Evolutionary conservation across 495 filamentous ascomycete genomes (phyloP), one percentile per base, ranked within the genome.

Genomic region (Immersiella caudata): DNA sequence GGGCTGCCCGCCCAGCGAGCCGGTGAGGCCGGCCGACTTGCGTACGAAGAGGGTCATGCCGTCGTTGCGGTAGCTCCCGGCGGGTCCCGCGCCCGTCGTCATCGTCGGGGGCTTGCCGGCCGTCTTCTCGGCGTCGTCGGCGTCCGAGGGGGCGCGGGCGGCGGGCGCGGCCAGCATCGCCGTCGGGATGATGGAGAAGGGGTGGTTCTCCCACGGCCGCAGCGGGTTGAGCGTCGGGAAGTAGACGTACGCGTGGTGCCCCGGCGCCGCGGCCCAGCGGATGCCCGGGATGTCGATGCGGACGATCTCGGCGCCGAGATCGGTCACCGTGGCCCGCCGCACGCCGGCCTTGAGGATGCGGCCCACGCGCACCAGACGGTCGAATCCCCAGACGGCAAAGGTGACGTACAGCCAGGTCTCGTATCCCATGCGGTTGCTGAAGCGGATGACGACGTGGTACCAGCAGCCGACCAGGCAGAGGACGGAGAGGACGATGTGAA

Each of bases 161-260:
- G 66, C 63, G 75, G 56, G 12, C n/a, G n/a, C n/a, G n/a, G n/a
- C n/a, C n/a, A n/a, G n/a, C n/a, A n/a, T n/a, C n/a, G 71, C 62
- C 6, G 75, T 79, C 11, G 76, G 71, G 1, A 75, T 46, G 4
- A 82, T 67, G 11, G 81, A 85, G 63, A 84, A 85, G 1, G 81
- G 82, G 67, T 85, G 82, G 61, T 81, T 85, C 70, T 83, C 81
- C 82, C 82, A 85, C 0, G 74, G 70, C 16, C 78, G 74, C 55
- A 73, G 68, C 11, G 70, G 71, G 40, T 59, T 77, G 4, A 82
- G 61, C 0, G 77, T 80, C 1, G 81, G 82, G 71, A 85, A 83
- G 60, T 81, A 82, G 16, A 75, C 68, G 60, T 80, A 82, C 1
- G 67, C 80, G 36, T 80, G 76, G 12, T 73, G 52, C 0, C 74